phyloP scores from a whole-genome alignment of 257 asterid genomes.

The Scutellaria baicalensis region DNA sequence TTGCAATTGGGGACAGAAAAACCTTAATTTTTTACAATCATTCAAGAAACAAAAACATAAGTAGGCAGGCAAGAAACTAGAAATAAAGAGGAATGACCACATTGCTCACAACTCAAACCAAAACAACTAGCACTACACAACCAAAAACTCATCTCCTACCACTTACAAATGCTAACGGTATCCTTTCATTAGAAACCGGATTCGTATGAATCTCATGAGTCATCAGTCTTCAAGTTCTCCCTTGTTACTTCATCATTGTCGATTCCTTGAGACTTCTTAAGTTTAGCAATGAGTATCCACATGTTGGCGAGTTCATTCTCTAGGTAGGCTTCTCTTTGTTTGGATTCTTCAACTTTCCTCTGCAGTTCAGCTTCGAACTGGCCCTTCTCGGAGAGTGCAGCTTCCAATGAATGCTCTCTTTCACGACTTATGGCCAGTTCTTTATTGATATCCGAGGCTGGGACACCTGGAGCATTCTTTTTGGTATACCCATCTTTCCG shows the following conservation, averaged over 20 bases:
- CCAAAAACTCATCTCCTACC: constrained; percentile 13
- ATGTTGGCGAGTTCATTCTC: constrained; percentile 97
- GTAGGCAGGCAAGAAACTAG: constrained; percentile 6
- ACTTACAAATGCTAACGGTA: constrained; percentile 7
- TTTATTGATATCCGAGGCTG: constrained; percentile 56
- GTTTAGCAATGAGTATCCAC: constrained; percentile 94
- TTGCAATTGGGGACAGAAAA: not conserved
- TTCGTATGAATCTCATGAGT: constrained; percentile 15
- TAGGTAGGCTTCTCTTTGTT: constrained; percentile 87
- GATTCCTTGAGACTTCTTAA: constrained; percentile 58
- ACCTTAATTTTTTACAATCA: constrained; percentile 11
- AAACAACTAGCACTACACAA: constrained; percentile 19
- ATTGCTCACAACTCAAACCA: constrained; percentile 5
- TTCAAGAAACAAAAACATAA: not conserved
- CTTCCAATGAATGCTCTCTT: constrained; percentile 74
- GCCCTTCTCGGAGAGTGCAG: constrained; percentile 69
- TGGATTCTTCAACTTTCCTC: constrained; percentile 82
- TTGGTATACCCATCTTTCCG: constrained; percentile 53
- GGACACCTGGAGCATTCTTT: constrained; percentile 39
- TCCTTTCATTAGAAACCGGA: not conserved
- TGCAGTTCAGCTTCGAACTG: constrained; percentile 69
- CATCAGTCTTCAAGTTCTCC: constrained; percentile 26
- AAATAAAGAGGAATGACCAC: not conserved
- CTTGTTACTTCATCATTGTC: constrained; percentile 45
- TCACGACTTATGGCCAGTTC: constrained; percentile 71